Conservation (phyloP, 768 basidiomycete genomes). For the Dioszegia aurantiaca region DNA sequence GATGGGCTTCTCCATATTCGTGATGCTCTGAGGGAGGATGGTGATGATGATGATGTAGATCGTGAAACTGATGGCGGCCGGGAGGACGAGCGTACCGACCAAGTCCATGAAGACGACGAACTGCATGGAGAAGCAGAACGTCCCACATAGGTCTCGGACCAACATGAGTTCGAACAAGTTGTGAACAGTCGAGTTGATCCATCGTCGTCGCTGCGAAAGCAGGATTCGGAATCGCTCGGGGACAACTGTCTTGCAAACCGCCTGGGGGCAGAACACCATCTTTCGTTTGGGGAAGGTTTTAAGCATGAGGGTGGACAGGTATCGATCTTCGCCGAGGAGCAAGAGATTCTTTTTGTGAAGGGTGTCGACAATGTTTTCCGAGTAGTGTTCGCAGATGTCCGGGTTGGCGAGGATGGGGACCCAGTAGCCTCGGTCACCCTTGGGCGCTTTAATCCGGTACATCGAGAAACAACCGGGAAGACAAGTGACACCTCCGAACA, state of each 20-base stretch:
- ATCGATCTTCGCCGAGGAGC: constrained; percentile 97
- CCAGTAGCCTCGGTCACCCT: constrained; percentile 93
- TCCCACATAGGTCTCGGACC: constrained; percentile 96
- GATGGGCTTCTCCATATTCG: constrained; percentile 59
- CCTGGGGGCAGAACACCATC: constrained; percentile 98
- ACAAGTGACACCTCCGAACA: constrained; percentile 99
- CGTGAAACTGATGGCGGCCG: constrained; percentile 96
- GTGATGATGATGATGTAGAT: constrained; percentile 85
- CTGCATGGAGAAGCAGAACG: constrained; percentile 99
- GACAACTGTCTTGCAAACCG: constrained; percentile 97
- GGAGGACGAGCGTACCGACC: constrained; percentile 89
- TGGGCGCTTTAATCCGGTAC: constrained; percentile 99
- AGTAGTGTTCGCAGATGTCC: constrained; percentile 97
- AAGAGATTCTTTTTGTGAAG: constrained; percentile 98
- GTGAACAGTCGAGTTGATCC: constrained; percentile 99
- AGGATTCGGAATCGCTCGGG: constrained; percentile 93
- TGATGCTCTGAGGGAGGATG: constrained; percentile 67
- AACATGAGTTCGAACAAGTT: constrained; percentile 92
- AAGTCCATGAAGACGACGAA: constrained; percentile 99
- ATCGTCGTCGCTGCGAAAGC: constrained; percentile 92
- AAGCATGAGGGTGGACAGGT: constrained; percentile 92
- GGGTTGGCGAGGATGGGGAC: constrained; percentile 98
- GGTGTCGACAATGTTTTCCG: constrained; percentile 98
- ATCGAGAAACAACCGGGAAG: constrained; percentile 98
- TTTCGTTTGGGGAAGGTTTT: constrained; percentile 99